Evolutionary conservation across 208 protist genomes (phyloP), one percentile per base, ranked within the genome.

Genomic region (Trypanosoma theileri): DNA sequence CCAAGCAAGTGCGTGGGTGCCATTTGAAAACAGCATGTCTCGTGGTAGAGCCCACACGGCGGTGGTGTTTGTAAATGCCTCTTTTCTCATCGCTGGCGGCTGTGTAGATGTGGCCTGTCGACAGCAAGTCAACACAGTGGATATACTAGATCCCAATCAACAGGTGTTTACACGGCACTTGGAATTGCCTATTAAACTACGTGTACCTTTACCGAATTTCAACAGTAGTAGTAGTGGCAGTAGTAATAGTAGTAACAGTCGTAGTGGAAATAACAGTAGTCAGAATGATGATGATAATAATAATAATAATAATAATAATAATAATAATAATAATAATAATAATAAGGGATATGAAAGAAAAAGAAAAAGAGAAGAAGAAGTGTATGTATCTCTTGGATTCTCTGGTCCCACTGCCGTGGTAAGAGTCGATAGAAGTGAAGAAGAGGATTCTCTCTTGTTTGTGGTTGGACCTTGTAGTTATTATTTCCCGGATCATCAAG

Each of bases 391-490:
- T 8, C 28, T 35, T 35, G 4, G 9, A 28, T 11, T 75, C 4
- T 28, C 69, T 10, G 69, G 69, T 0, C 69, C 69, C 13, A 75
- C 55, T 9, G 11, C 52, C 0, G 35, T 52, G 14, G 44, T 75
- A 46, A 60, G 69, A 4, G 69, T 75, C n/a, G 55, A 69, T 64
- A 26, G 56, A 42, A 45, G 26, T 10, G 41, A 53, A 35, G 59
- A 28, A 17, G 42, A 64, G 7, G 26, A 50, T 48, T 40, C n/a
- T 26, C 22, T 52, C 31, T 21, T 75, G n/a, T 75, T 56, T 52
- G 26, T 75, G 45, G 69, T 75, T 58, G 69, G 69, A 19, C 41
- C 69, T 1, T 75, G 69, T 55, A 63, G 41, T 21, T 69, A 75
- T 41, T 73, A 67, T n/a, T 54, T 61, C 56, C 60, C 54, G 7